Percentiles rank a stretch among this genome's conserved stretches.
Conservation (phyloP, 2,329 filamentous ascomycete genomes). For the Alternaria sp. region DNA sequence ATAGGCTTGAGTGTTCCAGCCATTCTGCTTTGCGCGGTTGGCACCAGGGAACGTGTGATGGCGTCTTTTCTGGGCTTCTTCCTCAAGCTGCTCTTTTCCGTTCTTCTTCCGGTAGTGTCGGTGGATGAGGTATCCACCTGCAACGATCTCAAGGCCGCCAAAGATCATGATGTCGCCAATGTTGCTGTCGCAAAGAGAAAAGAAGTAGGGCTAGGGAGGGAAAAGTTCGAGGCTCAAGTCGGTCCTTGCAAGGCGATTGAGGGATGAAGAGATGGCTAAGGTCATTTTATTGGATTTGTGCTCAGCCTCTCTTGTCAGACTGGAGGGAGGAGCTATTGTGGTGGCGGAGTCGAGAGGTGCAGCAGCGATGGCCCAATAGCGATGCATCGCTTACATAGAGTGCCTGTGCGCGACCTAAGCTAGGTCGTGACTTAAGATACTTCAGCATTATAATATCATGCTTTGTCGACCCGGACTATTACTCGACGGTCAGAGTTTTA, state of each 20-base stretch:
- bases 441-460: too few species aligned
- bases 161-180: slow-evolving; percentile 47
- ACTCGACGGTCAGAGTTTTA: too few species aligned
- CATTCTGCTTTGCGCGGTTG: slow-evolving; percentile 31
- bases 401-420: too few species aligned
- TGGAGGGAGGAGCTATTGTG: slow-evolving; percentile 30
- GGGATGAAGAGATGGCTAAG: slow-evolving; percentile 26
- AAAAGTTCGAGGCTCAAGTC: slow-evolving; percentile 1
- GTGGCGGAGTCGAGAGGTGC: slow-evolving; percentile 35
- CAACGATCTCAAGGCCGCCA: slow-evolving; percentile 51
- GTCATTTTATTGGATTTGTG: slow-evolving; percentile 25
- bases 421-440: too few species aligned
- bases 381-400: slow-evolving; percentile 5
- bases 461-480: too few species aligned
- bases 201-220: slow-evolving; percentile 1
- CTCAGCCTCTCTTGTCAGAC: slow-evolving; percentile 38
- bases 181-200: background rate
- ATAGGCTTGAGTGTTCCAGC: slow-evolving; percentile 22
- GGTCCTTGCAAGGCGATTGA: slow-evolving; percentile 5
- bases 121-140: slow-evolving; percentile 48
- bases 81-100: slow-evolving; percentile 39
- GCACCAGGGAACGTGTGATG: slow-evolving; percentile 43
- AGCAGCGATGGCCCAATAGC: slow-evolving; percentile 21
- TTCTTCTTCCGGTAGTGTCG: slow-evolving; percentile 49
- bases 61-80: slow-evolving; percentile 38